Evolutionary conservation across 352 stramenopile genomes (phyloP), one percentile per base, ranked within the genome.

Genomic region (Phytopythium boreale): DNA sequence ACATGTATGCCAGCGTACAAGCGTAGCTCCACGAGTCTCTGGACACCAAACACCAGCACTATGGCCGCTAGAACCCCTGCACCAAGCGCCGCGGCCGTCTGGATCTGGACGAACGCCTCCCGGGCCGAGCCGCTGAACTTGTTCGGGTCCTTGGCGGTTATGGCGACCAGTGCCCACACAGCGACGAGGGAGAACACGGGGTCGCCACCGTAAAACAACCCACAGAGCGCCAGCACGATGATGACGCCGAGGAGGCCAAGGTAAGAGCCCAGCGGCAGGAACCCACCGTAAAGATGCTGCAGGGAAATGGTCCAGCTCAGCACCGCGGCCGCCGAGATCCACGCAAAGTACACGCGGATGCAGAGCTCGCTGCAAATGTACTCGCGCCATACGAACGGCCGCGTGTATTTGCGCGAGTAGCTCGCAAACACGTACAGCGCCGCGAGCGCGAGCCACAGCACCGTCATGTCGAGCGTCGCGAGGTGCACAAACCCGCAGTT

Each of bases 341-440:
- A 89, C 19, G 79, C 69, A 55, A 89, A 89, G 62, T 90, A 89
- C 4, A 92, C 46, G 1, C 78, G 77, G n/a, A 90, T 69, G 55
- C 72, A 75, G 9, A 92, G 62, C 64, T 89, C 80, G 59, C 80
- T 87, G 67, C 69, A 80, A 8, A 89, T 31, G 63, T 84, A 88
- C 69, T 80, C 70, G 43, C 72, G 74, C 76, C 79, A 90, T 26
- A 64, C 39, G 60, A 90, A 68, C 19, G 77, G 75, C 29, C 75
- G 77, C 19, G 75, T 59, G 29, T 70, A 67, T n/a, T 3, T 2
- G 44, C 70, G 71, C 59, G 89, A 69, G 39, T 87, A 71, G 62
- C 72, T 88, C 41, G 77, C 71, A 43, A 87, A 88, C 36, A 90
- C 61, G 67, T 92, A 92, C 58, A 92, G 75, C 22, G 68, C 71